Percentiles rank a stretch among this genome's conserved stretches.
phyloP scores from a whole-genome alignment of 139 green algal species.

The Chlamydomonas incerta region DNA sequence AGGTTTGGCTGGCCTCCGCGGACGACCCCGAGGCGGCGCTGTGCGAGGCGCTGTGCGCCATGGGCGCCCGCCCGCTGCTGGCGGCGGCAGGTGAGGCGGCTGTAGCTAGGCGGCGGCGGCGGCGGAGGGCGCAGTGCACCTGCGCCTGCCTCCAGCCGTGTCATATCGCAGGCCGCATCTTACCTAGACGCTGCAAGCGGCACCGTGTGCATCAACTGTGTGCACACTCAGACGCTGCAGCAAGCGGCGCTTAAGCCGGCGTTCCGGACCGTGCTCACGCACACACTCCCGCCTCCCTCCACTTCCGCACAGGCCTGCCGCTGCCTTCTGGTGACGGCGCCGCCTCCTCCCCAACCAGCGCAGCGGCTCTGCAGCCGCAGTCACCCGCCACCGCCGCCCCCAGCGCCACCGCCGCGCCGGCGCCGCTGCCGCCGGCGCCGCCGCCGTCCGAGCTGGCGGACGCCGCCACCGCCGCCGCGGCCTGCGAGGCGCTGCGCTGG shows the following conservation, averaged over 20 bases:
- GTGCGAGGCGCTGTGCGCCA: conserved; percentile 1
- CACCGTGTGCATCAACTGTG: too few species aligned
- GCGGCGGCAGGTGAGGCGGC: background rate
- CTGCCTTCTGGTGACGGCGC: too few species aligned
- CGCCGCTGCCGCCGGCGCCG: background rate
- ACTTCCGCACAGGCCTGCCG: too few species aligned
- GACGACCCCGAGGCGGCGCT: conserved; percentile 10
- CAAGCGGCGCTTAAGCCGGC: too few species aligned
- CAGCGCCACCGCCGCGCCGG: background rate
- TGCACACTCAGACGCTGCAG: too few species aligned
- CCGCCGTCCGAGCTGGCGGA: background rate
- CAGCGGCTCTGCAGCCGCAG: background rate
- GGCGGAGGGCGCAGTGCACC: too few species aligned
- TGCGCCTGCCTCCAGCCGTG: too few species aligned
- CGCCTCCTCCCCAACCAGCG: background rate
- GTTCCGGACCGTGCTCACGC: too few species aligned
- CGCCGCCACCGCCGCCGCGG: background rate
- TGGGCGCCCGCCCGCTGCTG: conserved; percentile 19
- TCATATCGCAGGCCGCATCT: too few species aligned
- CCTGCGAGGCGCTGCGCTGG: conserved; percentile 23
- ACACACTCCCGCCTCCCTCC: too few species aligned
- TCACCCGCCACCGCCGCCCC: background rate
- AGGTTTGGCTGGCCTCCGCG: conserved; percentile 25
- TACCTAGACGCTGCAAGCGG: too few species aligned
- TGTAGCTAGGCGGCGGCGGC: too few species aligned